Evolutionary conservation across 495 filamentous ascomycete species (phyloP), one percentile per base, ranked within the genome.

Genomic region (Aspergillus bertholletiae): DNA sequence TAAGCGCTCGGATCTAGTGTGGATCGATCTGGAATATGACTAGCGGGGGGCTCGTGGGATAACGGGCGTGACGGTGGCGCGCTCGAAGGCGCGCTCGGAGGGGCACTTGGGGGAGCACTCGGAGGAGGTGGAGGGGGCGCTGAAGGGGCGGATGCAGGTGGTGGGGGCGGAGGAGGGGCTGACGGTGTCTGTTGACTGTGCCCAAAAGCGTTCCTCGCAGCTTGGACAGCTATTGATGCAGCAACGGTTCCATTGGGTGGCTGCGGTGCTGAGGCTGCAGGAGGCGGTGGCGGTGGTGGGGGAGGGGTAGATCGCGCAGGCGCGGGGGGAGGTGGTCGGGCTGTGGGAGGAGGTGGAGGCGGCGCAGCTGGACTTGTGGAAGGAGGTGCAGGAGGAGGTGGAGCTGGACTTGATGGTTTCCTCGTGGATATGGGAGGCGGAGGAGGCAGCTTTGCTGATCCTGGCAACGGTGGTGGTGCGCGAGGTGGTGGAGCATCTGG

Each of bases 1-100:
- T 90, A 94, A 23, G 83, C 76, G 65, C 85, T 90, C 12, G 90
- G 80, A 66, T 94, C 87, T 18, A 92, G 70, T 69, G 84, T 80
- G 7, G 83, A 82, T 51, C 80, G 74, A 27, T 73, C 74, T 43
- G 74, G 74, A 21, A 73, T 65, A 32, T 76, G 72, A 49, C 68
- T 55, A 48, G 60, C 59, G 24, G 61, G 60, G 50, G 83, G 76
- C 3, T 78, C 68, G 51, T 74, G 71, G 1, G 80, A 74, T 34
- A 79, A 78, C 21, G 79, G 76, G n/a, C 79, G 78, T 23, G 75
- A 69, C 23, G 82, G 75, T 48, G 71, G 64, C 43, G 63, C 65
- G 55, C 39, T 76, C 53, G 46, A 73, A 7, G 82, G 75, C n/a
- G 79, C 72, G 32, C 73, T 65, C 17, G 75, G 67, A 24, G 80